A percentile compares a stretch with the other conserved stretches of the same genome.
Conservation (phyloP, 108 stramenopile species). For the Fistulifera pelliculosa region DNA sequence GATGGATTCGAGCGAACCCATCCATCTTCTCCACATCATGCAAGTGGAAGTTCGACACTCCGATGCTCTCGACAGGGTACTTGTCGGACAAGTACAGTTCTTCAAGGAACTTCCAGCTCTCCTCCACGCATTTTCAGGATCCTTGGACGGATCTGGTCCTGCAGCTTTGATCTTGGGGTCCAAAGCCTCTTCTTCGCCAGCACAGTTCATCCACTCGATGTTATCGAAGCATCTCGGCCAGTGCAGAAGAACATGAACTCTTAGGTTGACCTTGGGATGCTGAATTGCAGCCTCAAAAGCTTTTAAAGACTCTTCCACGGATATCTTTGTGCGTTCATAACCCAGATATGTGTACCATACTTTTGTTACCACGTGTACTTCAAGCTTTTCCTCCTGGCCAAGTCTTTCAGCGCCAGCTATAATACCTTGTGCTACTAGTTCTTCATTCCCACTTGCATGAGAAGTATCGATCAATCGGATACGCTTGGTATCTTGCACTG, state of each 20-base stretch:
- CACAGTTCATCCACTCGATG: slow-evolving; percentile 81
- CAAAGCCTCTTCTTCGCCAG: slow-evolving; percentile 49
- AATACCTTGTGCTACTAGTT: slow-evolving; percentile 55
- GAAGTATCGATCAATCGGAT: slow-evolving; percentile 70
- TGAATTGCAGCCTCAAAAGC: slow-evolving; percentile 27
- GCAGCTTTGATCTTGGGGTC: slow-evolving; percentile 43
- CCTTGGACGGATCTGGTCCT: slow-evolving; percentile 63
- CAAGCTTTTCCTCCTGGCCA: slow-evolving; percentile 9
- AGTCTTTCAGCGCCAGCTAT: slow-evolving; percentile 20
- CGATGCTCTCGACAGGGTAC: slow-evolving; percentile 63
- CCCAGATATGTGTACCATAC: slow-evolving; percentile 89
- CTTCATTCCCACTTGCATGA: slow-evolving; percentile 59
- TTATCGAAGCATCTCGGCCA: slow-evolving; percentile 76
- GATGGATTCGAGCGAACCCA: slow-evolving; percentile 28
- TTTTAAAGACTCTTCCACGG: slow-evolving; percentile 45
- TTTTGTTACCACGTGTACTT: slow-evolving; percentile 79
- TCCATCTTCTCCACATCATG: slow-evolving; percentile 52
- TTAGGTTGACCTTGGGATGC: slow-evolving; percentile 29
- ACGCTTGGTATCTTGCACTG: slow-evolving; percentile 29
- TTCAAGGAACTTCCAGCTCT: slow-evolving; percentile 75
- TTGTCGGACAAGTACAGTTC: slow-evolving; percentile 31
- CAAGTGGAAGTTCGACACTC: slow-evolving; percentile 76
- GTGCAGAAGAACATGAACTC: slow-evolving; percentile 70
- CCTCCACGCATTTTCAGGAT: slow-evolving; percentile 68
- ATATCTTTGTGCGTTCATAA: slow-evolving; percentile 68